Evolutionary conservation across 2,329 filamentous ascomycete genomes (phyloP), one percentile per base, ranked within the genome.

Genomic region (Coniochaeta sp.): DNA sequence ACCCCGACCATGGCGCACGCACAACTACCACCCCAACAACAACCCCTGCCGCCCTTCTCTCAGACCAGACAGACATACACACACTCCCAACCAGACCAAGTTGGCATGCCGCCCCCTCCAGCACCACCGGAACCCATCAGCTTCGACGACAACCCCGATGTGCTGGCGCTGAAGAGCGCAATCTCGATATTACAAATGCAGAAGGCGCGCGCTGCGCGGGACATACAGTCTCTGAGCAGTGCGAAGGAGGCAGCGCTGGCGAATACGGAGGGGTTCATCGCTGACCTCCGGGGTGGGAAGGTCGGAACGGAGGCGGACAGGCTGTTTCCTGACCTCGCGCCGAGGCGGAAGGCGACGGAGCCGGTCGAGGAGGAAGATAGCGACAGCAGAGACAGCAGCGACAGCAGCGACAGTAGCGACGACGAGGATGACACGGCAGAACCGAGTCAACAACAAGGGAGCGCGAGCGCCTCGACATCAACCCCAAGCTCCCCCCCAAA

Each of bases 111-210:
- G 1, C 73, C 77, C 1, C 77, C 78, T 4, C 70, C 72, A 2
- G 75, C 76, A 0, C 68, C 73, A 33, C 28, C 45, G n/a, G 24
- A 48, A 26, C 73, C 80, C 42, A 73, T 86, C 53, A 74, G 78
- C 59, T 82, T 85, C 55, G 75, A 79, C 57, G 68, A 71, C 51
- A 95, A 95, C 63, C 85, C 89, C 8, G 92, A 97, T 72, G 90
- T 87, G 22, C 86, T 96, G 54, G 92, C 92, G 5, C 77, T 96
- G 54, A 85, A 86, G 58, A 89, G 87, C 24, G 89, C 91, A 42
- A 90, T 96, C 54, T 86, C 89, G 8, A 84, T 96, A 49, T 75
- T 97, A 46, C 90, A 95, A 70, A 77, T 95, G 57, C 92, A 97
- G 72, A 85, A 85, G 57, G 83, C 85, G 62, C 87, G 87, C 65